Evolutionary conservation across 306 rosid species (phyloP).

Genomic region (Sphenostylis stenocarpa): DNA sequence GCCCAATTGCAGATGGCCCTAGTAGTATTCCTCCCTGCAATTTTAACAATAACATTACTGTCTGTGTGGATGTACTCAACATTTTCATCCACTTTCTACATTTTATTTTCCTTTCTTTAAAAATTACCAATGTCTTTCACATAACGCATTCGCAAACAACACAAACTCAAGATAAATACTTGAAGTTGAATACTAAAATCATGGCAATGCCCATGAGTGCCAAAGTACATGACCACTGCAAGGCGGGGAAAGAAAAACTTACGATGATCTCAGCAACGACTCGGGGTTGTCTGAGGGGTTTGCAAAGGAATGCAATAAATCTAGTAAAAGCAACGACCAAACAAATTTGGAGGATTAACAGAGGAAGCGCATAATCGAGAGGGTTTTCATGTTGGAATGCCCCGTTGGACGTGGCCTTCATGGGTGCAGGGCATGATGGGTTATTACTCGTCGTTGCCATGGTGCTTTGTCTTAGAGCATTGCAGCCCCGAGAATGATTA

Average conservation of each 20-base stretch:
- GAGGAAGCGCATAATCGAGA: slow-evolving; percentile 58
- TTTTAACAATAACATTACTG: background rate
- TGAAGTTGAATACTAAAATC: no score
- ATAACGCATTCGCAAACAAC: no score
- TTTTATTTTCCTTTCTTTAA: background rate
- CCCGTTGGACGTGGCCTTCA: slow-evolving; percentile 71
- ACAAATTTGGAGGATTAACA: slow-evolving; percentile 58
- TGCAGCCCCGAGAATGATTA: no score
- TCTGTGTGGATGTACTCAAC: background rate
- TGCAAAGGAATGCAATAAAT: slow-evolving; percentile 48
- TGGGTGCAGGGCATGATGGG: slow-evolving; percentile 42
- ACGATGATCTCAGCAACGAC: slow-evolving; percentile 77
- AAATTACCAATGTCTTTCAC: no score
- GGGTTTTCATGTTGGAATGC: slow-evolving; percentile 65
- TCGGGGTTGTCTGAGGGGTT: slow-evolving; percentile 68
- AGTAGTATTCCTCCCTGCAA: slow-evolving; percentile 66
- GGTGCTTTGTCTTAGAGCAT: no score
- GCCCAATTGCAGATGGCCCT: slow-evolving; percentile 69
- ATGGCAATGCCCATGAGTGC: background rate
- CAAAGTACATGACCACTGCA: background rate
- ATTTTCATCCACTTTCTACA: background rate
- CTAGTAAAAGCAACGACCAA: slow-evolving; percentile 60
- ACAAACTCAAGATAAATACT: background rate
- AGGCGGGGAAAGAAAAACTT: background rate
- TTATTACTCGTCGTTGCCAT: slow-evolving; percentile 23